Percentiles rank a stretch among this genome's conserved stretches.
Evolutionary conservation across 148 eudicot genomes (phyloP).

Genomic region (Rhododendron ferrugineum): DNA sequence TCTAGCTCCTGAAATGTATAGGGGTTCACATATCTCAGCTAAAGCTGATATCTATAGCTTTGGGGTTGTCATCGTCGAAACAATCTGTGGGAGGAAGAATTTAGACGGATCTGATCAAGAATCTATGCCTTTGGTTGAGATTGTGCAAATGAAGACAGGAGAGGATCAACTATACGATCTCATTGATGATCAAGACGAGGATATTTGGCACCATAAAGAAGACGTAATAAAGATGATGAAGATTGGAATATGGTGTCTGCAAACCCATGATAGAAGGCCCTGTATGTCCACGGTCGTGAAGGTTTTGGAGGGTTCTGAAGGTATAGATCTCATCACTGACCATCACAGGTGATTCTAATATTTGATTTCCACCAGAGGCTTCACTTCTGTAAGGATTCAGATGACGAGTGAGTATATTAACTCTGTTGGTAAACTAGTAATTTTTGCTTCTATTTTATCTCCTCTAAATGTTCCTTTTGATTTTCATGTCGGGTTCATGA

Average conservation of each 20-base stretch:
- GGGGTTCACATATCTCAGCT: not conserved
- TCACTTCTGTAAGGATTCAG: too few species aligned
- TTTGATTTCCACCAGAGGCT: too few species aligned
- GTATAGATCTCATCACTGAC: not conserved
- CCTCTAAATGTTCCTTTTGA: not conserved
- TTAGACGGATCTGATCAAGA: not conserved
- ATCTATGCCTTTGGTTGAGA: not conserved
- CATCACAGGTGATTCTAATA: too few species aligned
- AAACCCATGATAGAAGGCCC: constrained; percentile 19
- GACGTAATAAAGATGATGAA: constrained; percentile 20
- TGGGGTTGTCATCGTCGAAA: not conserved
- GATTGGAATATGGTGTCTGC: constrained; percentile 23
- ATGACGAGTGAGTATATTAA: not conserved
- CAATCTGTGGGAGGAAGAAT: constrained; percentile 13
- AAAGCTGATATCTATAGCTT: not conserved
- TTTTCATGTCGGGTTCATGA: not conserved
- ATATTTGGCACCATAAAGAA: constrained; percentile 8
- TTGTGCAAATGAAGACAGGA: too few species aligned
- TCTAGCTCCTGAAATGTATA: not conserved
- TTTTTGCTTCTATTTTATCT: not conserved
- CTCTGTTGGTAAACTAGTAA: not conserved
- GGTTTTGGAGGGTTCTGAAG: constrained; percentile 12
- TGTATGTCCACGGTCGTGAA: constrained; percentile 17
- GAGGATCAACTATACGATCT: constrained; percentile 12
- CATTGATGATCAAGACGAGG: not conserved